Evolutionary conservation across 2,329 filamentous ascomycete genomes (phyloP).

Genomic region (Penicillium sp.): DNA sequence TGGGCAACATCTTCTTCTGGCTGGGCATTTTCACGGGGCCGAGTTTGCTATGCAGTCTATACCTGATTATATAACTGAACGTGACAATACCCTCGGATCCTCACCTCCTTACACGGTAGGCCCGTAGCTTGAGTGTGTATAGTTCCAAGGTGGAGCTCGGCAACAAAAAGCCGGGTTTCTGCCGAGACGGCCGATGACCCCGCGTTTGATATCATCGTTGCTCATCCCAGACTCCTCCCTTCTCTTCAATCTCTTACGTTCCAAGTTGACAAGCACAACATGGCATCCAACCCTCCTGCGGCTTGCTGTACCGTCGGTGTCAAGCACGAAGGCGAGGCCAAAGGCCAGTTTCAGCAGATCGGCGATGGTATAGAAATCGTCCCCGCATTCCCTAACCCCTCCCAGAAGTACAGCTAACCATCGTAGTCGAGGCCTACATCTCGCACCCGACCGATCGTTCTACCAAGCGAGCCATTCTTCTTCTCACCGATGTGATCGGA

Average conservation of each 20-base stretch:
- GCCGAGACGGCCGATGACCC: background rate
- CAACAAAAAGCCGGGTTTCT: background rate
- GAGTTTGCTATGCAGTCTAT: constrained; percentile 58
- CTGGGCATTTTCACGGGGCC: constrained; percentile 74
- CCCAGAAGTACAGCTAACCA: background rate
- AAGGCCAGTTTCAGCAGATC: constrained; percentile 14
- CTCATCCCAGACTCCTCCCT: background rate
- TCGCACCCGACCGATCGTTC: constrained; percentile 5
- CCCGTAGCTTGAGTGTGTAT: background rate
- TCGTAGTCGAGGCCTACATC: constrained; percentile 18
- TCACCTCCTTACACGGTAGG: background rate
- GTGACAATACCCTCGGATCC: background rate
- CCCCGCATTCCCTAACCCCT: background rate
- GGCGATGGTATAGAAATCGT: constrained; percentile 11
- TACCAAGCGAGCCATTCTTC: constrained; percentile 15
- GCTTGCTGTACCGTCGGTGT: constrained; percentile 17
- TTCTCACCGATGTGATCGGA: constrained; percentile 20
- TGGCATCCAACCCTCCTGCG: constrained; percentile 18
- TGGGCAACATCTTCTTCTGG: constrained; percentile 78
- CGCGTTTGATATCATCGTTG: background rate
- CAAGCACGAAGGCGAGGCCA: constrained; percentile 18
- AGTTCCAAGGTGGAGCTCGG: too few relatives aligned
- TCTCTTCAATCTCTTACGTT: background rate
- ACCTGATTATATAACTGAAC: constrained; percentile 27
- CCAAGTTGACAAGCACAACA: background rate